Percentiles rank a stretch among this genome's conserved stretches.
Conservation (phyloP, 441 rosid species). For the Lepidium campestre region DNA sequence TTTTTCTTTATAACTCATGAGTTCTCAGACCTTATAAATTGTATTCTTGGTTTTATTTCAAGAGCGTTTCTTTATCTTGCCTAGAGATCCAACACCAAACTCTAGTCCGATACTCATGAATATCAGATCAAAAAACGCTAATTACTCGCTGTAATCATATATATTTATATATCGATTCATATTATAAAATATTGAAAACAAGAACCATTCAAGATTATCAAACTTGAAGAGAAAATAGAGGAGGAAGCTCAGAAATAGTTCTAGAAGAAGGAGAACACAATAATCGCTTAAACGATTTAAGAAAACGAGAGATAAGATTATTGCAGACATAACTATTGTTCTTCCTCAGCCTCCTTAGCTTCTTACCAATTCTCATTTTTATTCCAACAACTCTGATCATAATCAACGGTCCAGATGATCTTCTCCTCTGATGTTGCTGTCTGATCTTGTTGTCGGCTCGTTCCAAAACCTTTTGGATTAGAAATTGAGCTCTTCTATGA, state of each 20-base stretch:
- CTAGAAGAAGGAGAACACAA: slow-evolving; percentile 16
- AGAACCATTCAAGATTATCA: slow-evolving; percentile 5
- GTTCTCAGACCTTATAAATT: too few relatives aligned
- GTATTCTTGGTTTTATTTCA: not conserved
- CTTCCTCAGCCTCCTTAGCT: slow-evolving; percentile 57
- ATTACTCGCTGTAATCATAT: not conserved
- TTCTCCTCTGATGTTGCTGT: slow-evolving; percentile 5
- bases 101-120: not conserved
- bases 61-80: not conserved
- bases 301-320: slow-evolving; percentile 20
- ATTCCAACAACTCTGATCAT: slow-evolving; percentile 50
- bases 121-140: not conserved
- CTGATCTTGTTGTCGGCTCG: slow-evolving; percentile 39
- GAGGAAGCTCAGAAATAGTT: slow-evolving; percentile 30
- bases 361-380: slow-evolving; percentile 67
- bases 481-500: slow-evolving; percentile 70
- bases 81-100: not conserved
- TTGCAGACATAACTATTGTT: slow-evolving; percentile 18
- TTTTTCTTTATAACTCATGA: too few relatives aligned
- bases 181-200: not conserved
- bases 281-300: slow-evolving; percentile 23
- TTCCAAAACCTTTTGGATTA: slow-evolving; percentile 63
- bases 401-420: slow-evolving; percentile 34
- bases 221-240: slow-evolving; percentile 26
- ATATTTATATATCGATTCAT: not conserved